Conservation (phyloP, 129 eudicot genomes). For the Silybum marianum region DNA sequence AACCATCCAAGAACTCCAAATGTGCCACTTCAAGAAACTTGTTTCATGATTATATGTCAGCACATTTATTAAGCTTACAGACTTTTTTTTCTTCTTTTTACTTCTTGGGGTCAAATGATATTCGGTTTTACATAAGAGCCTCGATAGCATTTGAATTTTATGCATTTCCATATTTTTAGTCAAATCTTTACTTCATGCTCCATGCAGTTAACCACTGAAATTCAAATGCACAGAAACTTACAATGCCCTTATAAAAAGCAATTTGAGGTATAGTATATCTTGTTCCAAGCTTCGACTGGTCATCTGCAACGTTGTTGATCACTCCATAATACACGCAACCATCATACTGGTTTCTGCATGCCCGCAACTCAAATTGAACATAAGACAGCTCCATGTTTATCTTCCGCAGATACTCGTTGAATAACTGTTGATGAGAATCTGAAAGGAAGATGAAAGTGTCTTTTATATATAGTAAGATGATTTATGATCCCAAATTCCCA, state of each 20-base stretch:
- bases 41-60: background rate
- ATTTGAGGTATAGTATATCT: slow-evolving; percentile 82
- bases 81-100: slow-evolving; percentile 2
- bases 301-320: slow-evolving; percentile 85
- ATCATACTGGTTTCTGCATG: slow-evolving; percentile 84
- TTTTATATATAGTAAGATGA: background rate
- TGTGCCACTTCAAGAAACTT: background rate
- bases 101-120: slow-evolving; percentile 2
- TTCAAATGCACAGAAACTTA: slow-evolving; percentile 38
- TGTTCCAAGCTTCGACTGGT: slow-evolving; percentile 93
- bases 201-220: background rate
- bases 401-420: slow-evolving; percentile 69
- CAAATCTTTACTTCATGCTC: background rate
- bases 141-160: background rate
- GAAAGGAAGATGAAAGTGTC: slow-evolving; percentile 1
- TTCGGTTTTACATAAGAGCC: slow-evolving; percentile 4
- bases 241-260: slow-evolving; percentile 88
- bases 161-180: background rate
- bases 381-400: slow-evolving; percentile 72
- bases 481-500: background rate
- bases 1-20: background rate
- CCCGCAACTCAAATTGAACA: slow-evolving; percentile 80
- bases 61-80: background rate
- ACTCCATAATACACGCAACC: slow-evolving; percentile 79
- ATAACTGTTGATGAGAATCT: slow-evolving; percentile 52